Conservation (phyloP, 2,329 filamentous ascomycete genomes). For the Tothia fuscella region DNA sequence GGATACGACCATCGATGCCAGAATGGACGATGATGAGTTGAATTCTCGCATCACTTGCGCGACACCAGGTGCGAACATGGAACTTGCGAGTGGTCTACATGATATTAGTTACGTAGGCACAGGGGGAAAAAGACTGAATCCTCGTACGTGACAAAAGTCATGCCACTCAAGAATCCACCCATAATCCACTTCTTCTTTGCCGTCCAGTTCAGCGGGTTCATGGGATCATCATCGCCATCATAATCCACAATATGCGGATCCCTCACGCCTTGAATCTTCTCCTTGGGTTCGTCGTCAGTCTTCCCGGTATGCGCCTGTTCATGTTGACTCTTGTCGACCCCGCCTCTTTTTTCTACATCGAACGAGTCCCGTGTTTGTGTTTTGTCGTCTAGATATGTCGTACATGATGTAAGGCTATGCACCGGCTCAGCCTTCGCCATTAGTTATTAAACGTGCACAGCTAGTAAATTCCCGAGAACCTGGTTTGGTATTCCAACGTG, state of each 20-base stretch:
- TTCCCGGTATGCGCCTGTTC: not conserved
- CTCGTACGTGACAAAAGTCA: conserved; percentile 28
- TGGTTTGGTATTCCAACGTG: no score
- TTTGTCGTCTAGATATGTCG: no score
- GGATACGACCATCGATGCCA: conserved; percentile 26
- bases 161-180: conserved; percentile 34
- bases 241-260: conserved; percentile 46
- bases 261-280: no score
- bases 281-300: not conserved
- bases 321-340: not conserved
- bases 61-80: conserved; percentile 24
- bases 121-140: not conserved
- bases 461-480: no score
- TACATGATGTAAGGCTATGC: no score
- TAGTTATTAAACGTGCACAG: no score
- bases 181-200: conserved; percentile 33
- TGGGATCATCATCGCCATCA: conserved; percentile 38
- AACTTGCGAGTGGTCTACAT: conserved; percentile 25
- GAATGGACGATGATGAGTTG: conserved; percentile 19
- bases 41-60: conserved; percentile 22
- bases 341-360: not conserved
- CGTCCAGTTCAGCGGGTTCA: conserved; percentile 51
- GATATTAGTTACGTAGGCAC: no score
- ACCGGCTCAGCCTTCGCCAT: no score
- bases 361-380: no score